Evolutionary conservation across 75 land plant genomes (phyloP).

Genomic region (Pinus tabuliformis): DNA sequence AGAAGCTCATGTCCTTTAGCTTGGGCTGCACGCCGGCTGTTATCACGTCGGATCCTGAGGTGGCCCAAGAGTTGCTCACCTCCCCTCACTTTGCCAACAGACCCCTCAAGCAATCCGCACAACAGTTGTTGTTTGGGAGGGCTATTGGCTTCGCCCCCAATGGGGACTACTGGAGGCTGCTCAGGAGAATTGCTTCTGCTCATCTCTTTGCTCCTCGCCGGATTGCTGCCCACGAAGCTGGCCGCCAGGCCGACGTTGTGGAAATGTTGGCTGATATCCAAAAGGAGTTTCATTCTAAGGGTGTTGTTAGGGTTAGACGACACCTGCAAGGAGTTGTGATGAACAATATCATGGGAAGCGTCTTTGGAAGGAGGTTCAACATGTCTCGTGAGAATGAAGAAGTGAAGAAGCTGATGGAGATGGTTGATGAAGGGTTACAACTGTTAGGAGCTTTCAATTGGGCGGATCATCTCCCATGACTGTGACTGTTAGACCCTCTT

Average conservation of each 20-base stretch:
- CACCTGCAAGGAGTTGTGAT: too few species aligned
- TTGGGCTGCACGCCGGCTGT: too few species aligned
- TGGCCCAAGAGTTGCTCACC: too few species aligned
- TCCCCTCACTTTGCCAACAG: neutral
- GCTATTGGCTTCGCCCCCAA: too few species aligned
- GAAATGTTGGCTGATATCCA: neutral
- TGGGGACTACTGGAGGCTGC: too few species aligned
- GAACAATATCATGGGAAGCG: constrained; percentile 19
- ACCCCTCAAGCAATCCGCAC: neutral
- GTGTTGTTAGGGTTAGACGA: constrained; percentile 32
- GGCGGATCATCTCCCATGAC: too few species aligned
- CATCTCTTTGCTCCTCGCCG: neutral
- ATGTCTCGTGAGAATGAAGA: constrained; percentile 3
- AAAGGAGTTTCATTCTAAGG: neutral
- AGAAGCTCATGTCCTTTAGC: too few species aligned
- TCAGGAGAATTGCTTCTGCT: neutral
- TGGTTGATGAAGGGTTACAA: constrained; percentile 62
- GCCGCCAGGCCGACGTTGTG: neutral
- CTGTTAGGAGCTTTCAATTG: constrained; percentile 33
- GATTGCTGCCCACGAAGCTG: constrained; percentile 8
- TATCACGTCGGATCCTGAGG: too few species aligned
- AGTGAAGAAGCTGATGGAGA: neutral
- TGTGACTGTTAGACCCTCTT: too few species aligned
- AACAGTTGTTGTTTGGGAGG: too few species aligned
- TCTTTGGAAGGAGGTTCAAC: constrained; percentile 28